Percentiles rank a stretch among this genome's conserved stretches.
These are phyloP conservation scores for Beauveria asiatica DNA, from an alignment of 2,329 filamentous ascomycete genomes.

Conservation along the genomic window DNA sequence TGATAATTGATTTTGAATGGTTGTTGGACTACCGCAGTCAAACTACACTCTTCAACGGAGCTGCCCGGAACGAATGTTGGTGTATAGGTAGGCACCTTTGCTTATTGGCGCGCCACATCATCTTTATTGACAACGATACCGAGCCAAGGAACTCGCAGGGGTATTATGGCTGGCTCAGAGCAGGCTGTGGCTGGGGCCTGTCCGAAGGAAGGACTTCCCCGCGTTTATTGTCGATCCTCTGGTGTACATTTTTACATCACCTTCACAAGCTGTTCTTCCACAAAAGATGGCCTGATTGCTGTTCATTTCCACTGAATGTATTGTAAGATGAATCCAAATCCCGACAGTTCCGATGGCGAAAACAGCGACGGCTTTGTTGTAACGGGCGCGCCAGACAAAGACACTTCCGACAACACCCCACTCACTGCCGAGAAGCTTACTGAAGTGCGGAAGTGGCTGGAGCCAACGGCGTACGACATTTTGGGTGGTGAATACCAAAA, in stretches of 20 bases:
- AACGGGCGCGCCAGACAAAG: neutral
- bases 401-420: neutral
- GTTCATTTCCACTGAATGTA: neutral
- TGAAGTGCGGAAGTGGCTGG: conserved; percentile 22
- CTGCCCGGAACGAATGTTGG: too few relatives aligned
- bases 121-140: neutral
- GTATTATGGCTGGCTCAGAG: neutral
- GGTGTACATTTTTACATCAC: neutral
- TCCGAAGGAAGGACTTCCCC: neutral
- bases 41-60: too few relatives aligned
- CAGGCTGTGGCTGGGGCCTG: neutral
- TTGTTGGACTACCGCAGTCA: neutral
- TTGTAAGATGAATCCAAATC: neutral
- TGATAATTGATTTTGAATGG: neutral
- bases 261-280: neutral
- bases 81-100: too few relatives aligned
- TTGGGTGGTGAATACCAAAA: conserved; percentile 20
- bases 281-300: neutral
- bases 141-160: neutral
- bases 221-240: neutral
- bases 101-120: neutral
- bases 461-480: conserved; percentile 20
- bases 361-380: neutral
- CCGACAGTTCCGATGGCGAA: neutral
- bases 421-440: neutral